phyloP scores from a whole-genome alignment of 2,329 filamentous ascomycete species.

The Didymella segeticola region DNA sequence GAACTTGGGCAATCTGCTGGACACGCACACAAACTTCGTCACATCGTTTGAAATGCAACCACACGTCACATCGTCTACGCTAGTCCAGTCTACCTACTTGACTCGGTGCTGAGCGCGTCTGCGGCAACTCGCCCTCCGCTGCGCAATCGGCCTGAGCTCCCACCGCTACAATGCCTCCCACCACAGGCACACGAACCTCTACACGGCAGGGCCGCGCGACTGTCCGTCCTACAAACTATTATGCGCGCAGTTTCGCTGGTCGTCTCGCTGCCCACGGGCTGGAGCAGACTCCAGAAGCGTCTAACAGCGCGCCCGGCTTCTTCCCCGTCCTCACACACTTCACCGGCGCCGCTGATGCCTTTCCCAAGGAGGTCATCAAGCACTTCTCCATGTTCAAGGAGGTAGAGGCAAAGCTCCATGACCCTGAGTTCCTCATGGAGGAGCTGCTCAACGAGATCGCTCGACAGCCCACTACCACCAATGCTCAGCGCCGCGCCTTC shows the following conservation, averaged over 20 bases:
- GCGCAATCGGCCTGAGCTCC: constrained; percentile 25
- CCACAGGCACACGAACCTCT: constrained; percentile 47
- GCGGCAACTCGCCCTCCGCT: constrained; percentile 24
- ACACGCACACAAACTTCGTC: constrained; percentile 29
- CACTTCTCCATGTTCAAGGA: constrained; percentile 97
- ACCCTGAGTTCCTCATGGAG: constrained; percentile 81
- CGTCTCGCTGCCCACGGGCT: constrained; percentile 44
- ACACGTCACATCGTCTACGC: constrained; percentile 29
- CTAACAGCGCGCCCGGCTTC: constrained; percentile 57
- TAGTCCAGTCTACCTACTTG: constrained; percentile 22
- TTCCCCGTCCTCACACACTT: constrained; percentile 76
- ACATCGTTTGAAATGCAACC: constrained; percentile 39
- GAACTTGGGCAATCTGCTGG: constrained; percentile 25
- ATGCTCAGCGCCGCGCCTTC: constrained; percentile 33
- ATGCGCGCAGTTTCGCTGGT: constrained; percentile 56
- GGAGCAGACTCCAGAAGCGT: constrained; percentile 48
- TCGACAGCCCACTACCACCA: constrained; percentile 53
- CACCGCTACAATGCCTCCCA: constrained; percentile 44
- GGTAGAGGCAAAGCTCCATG: constrained; percentile 95
- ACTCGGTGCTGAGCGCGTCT: constrained; percentile 28
- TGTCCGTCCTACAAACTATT: constrained; percentile 58
- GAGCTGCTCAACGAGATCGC: constrained; percentile 72
- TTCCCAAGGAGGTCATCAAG: constrained; percentile 92
- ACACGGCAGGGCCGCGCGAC: constrained; percentile 56
- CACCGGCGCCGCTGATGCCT: constrained; percentile 86